A percentile compares a stretch with the other conserved stretches of the same genome.
These are phyloP conservation scores for Phaeoacremonium minimum DNA, from an alignment of 2,329 filamentous ascomycete genomes.

Conservation along the genomic window DNA sequence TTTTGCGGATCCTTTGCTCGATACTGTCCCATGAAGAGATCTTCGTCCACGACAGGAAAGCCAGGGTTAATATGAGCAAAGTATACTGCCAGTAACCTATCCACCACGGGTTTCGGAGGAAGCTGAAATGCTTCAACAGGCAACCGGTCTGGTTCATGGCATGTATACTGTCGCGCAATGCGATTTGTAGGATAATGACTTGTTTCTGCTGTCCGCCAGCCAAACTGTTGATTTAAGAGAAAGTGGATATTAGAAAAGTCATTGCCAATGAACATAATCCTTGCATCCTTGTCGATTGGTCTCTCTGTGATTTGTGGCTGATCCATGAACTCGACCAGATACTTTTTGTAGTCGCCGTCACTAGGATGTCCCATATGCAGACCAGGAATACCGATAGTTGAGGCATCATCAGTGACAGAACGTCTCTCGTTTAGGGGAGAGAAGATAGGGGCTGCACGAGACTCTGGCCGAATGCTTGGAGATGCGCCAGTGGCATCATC, in stretches of 20 bases:
- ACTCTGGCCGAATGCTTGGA: too few species aligned
- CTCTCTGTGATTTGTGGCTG: slow-evolving; percentile 36
- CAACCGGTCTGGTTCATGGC: slow-evolving; percentile 35
- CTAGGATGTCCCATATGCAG: too few species aligned
- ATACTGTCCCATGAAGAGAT: slow-evolving; percentile 46
- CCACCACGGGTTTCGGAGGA: slow-evolving; percentile 40
- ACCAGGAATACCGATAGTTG: too few species aligned
- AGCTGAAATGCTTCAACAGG: slow-evolving; percentile 43
- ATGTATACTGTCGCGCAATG: slow-evolving; percentile 32
- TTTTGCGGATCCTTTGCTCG: slow-evolving; percentile 35
- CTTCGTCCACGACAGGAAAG: slow-evolving; percentile 47
- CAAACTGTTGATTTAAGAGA: slow-evolving; percentile 42
- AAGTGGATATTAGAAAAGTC: slow-evolving; percentile 53
- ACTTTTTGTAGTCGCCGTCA: slow-evolving; percentile 1
- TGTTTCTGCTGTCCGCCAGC: slow-evolving; percentile 13
- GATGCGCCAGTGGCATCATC: too few species aligned
- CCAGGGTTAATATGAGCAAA: slow-evolving; percentile 45
- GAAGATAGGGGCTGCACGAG: too few species aligned
- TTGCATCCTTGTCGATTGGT: slow-evolving; percentile 41
- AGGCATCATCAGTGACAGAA: too few species aligned
- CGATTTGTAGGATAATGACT: slow-evolving; percentile 34
- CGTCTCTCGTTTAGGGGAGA: too few species aligned
- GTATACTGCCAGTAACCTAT: slow-evolving; percentile 45
- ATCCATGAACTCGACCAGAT: slow-evolving; percentile 45
- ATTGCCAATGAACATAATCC: slow-evolving; percentile 50